Percentiles rank a stretch among this genome's conserved stretches.
These are phyloP conservation scores for Acanthamoeba sp. DNA, from an alignment of 208 protist species.

Conservation along the genomic window DNA sequence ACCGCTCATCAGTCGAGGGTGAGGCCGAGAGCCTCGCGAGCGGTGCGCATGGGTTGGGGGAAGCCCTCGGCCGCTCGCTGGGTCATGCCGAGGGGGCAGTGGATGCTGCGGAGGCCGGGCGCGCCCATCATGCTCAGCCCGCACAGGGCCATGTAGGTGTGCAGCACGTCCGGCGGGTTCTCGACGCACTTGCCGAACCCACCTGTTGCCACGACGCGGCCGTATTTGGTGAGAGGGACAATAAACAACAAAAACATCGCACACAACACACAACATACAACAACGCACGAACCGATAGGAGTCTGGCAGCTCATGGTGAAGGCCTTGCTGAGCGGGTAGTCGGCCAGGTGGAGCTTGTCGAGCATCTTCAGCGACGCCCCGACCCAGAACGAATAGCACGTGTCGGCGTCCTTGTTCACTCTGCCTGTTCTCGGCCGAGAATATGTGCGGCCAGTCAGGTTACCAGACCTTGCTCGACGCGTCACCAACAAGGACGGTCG, in stretches of 20 bases:
- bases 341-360: slow-evolving; percentile 22
- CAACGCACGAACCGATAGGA: background rate
- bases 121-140: slow-evolving; percentile 77
- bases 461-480: background rate
- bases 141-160: slow-evolving; percentile 84
- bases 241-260: slow-evolving; percentile 1
- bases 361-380: slow-evolving; percentile 89
- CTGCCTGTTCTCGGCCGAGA: slow-evolving; percentile 94
- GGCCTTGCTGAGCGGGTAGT: background rate
- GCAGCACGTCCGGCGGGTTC: slow-evolving; percentile 84
- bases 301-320: slow-evolving; percentile 63
- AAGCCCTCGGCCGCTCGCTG: slow-evolving; percentile 11
- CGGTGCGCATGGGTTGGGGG: background rate
- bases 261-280: too few relatives aligned
- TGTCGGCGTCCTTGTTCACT: slow-evolving; percentile 98
- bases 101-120: background rate
- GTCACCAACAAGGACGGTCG: too few relatives aligned
- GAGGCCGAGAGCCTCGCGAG: background rate
- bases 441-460: background rate
- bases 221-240: background rate
- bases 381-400: slow-evolving; percentile 98
- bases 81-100: slow-evolving; percentile 14
- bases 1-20: background rate
- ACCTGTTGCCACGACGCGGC: background rate
- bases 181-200: slow-evolving; percentile 78